These are phyloP conservation scores for Cercospora berteroae DNA, from an alignment of 2,329 filamentous ascomycete species.

Conservation along the genomic window DNA sequence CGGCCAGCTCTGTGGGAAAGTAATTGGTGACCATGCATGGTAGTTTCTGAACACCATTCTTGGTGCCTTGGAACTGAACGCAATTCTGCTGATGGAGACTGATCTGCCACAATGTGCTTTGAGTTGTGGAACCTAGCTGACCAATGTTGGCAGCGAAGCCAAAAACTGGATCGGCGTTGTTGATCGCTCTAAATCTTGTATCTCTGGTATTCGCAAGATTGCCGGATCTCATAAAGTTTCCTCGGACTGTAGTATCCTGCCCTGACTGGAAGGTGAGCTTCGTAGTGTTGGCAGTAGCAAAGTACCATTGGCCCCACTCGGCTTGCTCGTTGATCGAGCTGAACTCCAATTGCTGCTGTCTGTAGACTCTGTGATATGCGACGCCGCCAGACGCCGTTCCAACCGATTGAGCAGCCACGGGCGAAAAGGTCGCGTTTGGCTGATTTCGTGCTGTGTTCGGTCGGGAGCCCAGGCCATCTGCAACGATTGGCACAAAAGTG, in stretches of 20 bases:
- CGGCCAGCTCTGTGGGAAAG: slow-evolving; percentile 46
- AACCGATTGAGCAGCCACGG: slow-evolving; percentile 8
- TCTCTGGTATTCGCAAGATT: slow-evolving; percentile 47
- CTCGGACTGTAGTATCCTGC: slow-evolving; percentile 47
- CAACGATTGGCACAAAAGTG: slow-evolving; percentile 16
- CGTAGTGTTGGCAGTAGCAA: slow-evolving; percentile 46
- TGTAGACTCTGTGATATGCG: slow-evolving; percentile 33
- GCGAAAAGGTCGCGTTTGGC: slow-evolving; percentile 11
- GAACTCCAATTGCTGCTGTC: slow-evolving; percentile 41
- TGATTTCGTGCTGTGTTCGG: slow-evolving; percentile 6
- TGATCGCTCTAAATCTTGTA: slow-evolving; percentile 50
- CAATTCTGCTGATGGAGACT: slow-evolving; percentile 52
- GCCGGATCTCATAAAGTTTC: slow-evolving; percentile 47
- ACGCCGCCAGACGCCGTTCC: slow-evolving; percentile 19
- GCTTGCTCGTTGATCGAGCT: slow-evolving; percentile 49
- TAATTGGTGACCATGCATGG: slow-evolving; percentile 55
- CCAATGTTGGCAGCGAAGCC: slow-evolving; percentile 54
- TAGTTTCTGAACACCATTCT: slow-evolving; percentile 38
- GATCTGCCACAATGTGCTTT: slow-evolving; percentile 50
- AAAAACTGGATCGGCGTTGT: slow-evolving; percentile 52
- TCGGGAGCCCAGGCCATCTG: slow-evolving; percentile 6
- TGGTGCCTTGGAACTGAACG: slow-evolving; percentile 47
- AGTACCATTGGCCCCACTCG: slow-evolving; percentile 56
- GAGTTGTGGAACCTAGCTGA: slow-evolving; percentile 39
- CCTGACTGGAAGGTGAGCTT: slow-evolving; percentile 51